phyloP scores from a whole-genome alignment of 257 asterid genomes.

The Fraxinus anomala region DNA sequence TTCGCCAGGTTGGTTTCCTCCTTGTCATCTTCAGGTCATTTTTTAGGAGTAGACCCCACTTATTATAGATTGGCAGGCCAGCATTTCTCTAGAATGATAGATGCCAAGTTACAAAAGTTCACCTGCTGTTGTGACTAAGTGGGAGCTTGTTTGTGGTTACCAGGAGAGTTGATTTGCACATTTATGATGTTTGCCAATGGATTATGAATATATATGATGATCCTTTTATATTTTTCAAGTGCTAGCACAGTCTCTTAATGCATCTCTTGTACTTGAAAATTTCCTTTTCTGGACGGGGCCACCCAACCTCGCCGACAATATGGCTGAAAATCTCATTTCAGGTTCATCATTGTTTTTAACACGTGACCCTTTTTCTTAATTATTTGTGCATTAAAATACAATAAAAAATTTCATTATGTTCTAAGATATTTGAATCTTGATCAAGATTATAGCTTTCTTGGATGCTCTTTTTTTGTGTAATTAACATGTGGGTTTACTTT shows the following conservation, averaged over 20 bases:
- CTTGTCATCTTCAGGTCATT: conserved; percentile 18
- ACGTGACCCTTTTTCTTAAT: too few species aligned
- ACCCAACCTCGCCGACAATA: too few species aligned
- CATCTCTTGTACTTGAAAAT: background rate
- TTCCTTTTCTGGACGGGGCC: background rate
- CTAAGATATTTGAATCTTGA: too few species aligned
- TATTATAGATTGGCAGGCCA: conserved; percentile 6
- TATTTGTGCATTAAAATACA: too few species aligned
- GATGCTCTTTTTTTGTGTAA: too few species aligned
- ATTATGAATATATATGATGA: background rate
- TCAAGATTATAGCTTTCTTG: too few species aligned
- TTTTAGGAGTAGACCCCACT: conserved; percentile 14
- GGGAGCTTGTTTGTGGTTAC: background rate
- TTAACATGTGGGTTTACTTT: too few species aligned
- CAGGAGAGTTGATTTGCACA: background rate
- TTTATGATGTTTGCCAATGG: background rate
- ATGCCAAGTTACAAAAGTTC: background rate
- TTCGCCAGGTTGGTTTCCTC: conserved; percentile 71
- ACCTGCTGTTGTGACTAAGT: background rate
- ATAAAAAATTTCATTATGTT: too few species aligned
- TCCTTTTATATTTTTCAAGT: background rate
- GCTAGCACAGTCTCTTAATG: background rate
- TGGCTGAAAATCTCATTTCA: too few species aligned
- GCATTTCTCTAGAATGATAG: conserved; percentile 12
- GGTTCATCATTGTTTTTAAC: too few species aligned